Evolutionary conservation across 192 early-diverging fungal genomes (phyloP).

Genomic region (Coemansia brasiliensis): DNA sequence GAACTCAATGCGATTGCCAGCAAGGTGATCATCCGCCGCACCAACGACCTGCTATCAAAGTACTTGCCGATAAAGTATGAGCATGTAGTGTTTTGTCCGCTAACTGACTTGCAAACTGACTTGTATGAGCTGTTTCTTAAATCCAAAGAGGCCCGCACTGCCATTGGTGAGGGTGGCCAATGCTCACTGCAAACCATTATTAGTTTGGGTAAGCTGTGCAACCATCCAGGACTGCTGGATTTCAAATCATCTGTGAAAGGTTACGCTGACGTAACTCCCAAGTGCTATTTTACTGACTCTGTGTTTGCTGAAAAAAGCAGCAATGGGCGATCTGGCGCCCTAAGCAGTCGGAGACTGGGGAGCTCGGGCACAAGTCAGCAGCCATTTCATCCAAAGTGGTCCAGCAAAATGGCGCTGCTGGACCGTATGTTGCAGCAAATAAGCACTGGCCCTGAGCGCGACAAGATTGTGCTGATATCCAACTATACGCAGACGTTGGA

Average conservation of each 20-base stretch:
- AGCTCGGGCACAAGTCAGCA: slow-evolving; percentile 5
- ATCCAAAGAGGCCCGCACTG: slow-evolving; percentile 61
- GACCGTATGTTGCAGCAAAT: slow-evolving; percentile 77
- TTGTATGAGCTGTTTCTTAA: slow-evolving; percentile 83
- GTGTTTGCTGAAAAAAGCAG: slow-evolving; percentile 3
- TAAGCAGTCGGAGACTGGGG: slow-evolving; percentile 13
- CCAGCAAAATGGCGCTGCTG: slow-evolving; percentile 89
- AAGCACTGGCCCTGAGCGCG: slow-evolving; percentile 64
- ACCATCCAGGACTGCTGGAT: slow-evolving; percentile 91
- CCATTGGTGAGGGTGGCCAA: slow-evolving; percentile 67
- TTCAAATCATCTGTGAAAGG: slow-evolving; percentile 61
- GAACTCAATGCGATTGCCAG: slow-evolving; percentile 87
- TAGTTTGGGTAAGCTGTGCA: slow-evolving; percentile 93
- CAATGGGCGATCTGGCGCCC: not conserved
- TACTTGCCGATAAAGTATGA: slow-evolving; percentile 97
- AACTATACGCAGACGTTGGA: slow-evolving; percentile 99
- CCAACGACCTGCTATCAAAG: slow-evolving; percentile 94
- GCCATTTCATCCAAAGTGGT: slow-evolving; percentile 64
- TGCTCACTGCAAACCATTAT: slow-evolving; percentile 90
- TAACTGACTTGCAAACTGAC: slow-evolving; percentile 71
- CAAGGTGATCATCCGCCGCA: slow-evolving; percentile 96
- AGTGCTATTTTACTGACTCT: slow-evolving; percentile 53
- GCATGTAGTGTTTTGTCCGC: slow-evolving; percentile 94
- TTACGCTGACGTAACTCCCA: slow-evolving; percentile 60
- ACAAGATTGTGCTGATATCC: slow-evolving; percentile 97